These are phyloP conservation scores for Cenchrus purpureus DNA, from an alignment of 176 grass and related monocot genomes.

Conservation along the genomic window DNA sequence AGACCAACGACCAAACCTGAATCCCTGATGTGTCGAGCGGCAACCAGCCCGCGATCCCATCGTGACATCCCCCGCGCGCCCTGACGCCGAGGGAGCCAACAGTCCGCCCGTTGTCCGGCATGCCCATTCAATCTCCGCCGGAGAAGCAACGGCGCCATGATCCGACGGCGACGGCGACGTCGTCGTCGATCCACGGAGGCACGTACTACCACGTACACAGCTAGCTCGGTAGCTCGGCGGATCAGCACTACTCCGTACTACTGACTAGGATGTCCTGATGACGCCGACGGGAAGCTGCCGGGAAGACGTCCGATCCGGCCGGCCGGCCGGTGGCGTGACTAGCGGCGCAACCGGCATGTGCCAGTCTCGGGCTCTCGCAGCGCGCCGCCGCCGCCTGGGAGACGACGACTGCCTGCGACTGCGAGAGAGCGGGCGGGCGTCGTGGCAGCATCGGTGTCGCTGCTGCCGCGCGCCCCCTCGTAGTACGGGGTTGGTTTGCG, in stretches of 20 bases:
- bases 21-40: not conserved
- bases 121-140: not conserved
- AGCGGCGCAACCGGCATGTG: not conserved
- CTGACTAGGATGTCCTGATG: not conserved
- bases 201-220: not conserved
- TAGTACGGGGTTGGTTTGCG: not conserved
- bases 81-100: conserved; percentile 13
- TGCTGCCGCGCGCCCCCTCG: not conserved
- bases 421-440: not conserved
- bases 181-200: no score
- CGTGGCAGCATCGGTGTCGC: not conserved
- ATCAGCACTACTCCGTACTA: not conserved
- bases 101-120: not conserved
- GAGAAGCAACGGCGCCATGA: conserved; percentile 34
- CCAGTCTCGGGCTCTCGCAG: not conserved
- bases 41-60: not conserved
- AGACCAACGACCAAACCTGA: not conserved
- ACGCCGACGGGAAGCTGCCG: not conserved
- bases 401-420: no score
- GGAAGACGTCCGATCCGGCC: not conserved
- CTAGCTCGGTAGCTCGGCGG: not conserved
- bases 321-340: not conserved
- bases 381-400: not conserved
- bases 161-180: conserved; percentile 1
- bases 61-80: not conserved